Base-by-base conservation (phyloP, 768 basidiomycete species). In the Calocybe indica region DNA sequence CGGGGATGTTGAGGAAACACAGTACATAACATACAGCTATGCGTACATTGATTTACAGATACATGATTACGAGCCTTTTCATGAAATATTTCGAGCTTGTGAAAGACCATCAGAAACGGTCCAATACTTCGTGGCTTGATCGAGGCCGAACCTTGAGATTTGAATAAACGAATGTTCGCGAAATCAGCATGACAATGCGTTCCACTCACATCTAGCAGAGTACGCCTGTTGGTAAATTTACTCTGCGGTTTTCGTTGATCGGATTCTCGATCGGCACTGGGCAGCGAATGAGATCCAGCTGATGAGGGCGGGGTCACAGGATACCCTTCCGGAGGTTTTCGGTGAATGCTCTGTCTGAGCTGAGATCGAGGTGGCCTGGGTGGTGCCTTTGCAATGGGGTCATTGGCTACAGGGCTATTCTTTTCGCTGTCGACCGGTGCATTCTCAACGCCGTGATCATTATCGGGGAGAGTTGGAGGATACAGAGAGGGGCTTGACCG, bases 401-500 rank as follows among this genome's bases (percentile, higher is more conserved):
- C 22, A 4, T 22, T 22, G 22, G 22, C 22, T 22, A 22, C 22
- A 22, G 22, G 22, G 22, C 2, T 4, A 22, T 22, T 22, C 22
- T 4, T 2, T 22, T 22, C 22, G 22, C 22, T 22, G 2, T 22
- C 22, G 22, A 4, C 22, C 22, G 4, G 22, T 22, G 22, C 22
- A 22, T 22, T 22, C 9, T 39, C 53, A 36, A 59, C 54, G 3
- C 37, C 57, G 30, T 51, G 60, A 43, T 56, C 58, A 14, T 64
- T 61, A 38, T 69, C 68, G n/a, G 72, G 70, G 11, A 79, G 56
- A 48, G 66, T 72, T 1, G 71, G 61, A 7, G 77, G 73, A 52
- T 78, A 76, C 29, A 77, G 68, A 0, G 79, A 78, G 40, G 77
- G 76, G 40, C 70, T 74, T 13, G 75, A 76, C 40, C 67, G 71